These are phyloP conservation scores for Babesia bovis DNA, from an alignment of 169 alveolate genomes.

Conservation along the genomic window DNA sequence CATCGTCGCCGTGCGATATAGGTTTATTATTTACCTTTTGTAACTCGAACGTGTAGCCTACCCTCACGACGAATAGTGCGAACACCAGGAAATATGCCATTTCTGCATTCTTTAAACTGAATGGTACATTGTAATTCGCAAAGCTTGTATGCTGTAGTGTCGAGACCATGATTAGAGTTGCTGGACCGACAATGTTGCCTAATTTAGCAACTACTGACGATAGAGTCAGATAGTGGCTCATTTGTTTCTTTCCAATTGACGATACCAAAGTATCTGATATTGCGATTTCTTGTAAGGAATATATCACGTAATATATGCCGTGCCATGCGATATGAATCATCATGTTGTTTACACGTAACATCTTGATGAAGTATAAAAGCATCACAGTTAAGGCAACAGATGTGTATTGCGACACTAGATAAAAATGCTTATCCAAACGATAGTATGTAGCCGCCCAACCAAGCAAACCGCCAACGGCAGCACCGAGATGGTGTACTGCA, in stretches of 20 bases:
- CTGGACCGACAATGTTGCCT: constrained; percentile 35
- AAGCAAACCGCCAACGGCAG: constrained; percentile 53
- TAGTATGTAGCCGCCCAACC: constrained; percentile 44
- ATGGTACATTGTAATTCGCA: constrained; percentile 5
- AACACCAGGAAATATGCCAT: constrained; percentile 26
- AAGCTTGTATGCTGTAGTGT: constrained; percentile 16
- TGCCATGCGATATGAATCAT: constrained; percentile 47
- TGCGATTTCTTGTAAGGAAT: constrained; percentile 37
- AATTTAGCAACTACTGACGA: constrained; percentile 30
- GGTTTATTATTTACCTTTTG: neutral
- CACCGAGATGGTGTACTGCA: constrained; percentile 59
- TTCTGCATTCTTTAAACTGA: constrained; percentile 21
- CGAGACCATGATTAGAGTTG: constrained; percentile 33
- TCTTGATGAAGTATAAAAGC: constrained; percentile 1
- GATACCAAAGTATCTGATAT: constrained; percentile 7
- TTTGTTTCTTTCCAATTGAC: constrained; percentile 4
- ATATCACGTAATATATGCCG: constrained; percentile 31
- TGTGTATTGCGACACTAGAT: constrained; percentile 29
- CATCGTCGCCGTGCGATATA: constrained; percentile 9
- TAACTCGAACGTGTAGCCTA: constrained; percentile 8
- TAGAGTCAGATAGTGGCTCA: constrained; percentile 10
- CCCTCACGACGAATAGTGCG: constrained; percentile 8
- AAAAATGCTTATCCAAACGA: constrained; percentile 16
- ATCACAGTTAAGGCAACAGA: constrained; percentile 24
- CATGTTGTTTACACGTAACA: constrained; percentile 26